These are phyloP conservation scores for Ophiocordyceps robertsii DNA, from an alignment of 2,329 filamentous ascomycete genomes.

Conservation along the genomic window DNA sequence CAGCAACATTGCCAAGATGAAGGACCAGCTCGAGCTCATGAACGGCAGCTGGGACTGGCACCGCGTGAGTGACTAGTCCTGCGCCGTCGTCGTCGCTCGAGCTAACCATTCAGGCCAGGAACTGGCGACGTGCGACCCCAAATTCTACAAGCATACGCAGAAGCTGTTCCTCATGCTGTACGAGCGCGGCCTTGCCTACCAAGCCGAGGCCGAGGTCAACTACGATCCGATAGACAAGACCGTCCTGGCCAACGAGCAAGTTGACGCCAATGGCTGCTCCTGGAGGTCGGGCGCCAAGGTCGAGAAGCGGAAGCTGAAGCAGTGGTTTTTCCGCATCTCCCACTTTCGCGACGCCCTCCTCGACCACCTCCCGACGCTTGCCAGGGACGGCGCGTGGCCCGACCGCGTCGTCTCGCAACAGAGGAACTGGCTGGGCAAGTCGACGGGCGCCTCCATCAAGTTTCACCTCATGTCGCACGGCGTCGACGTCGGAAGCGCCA, in stretches of 20 bases:
- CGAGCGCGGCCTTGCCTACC: constrained; percentile 65
- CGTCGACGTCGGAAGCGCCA: constrained; percentile 26
- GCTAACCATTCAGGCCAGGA: constrained; percentile 38
- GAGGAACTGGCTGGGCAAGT: constrained; percentile 77
- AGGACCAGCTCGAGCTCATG: constrained; percentile 64
- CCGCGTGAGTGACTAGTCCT: constrained; percentile 37
- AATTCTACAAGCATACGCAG: constrained; percentile 84
- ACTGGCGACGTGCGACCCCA: constrained; percentile 69
- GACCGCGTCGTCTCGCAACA: constrained; percentile 75
- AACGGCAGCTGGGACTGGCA: constrained; percentile 78
- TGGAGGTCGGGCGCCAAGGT: constrained; percentile 83
- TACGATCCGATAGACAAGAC: constrained; percentile 85
- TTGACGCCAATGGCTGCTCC: constrained; percentile 72
- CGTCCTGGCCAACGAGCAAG: constrained; percentile 84
- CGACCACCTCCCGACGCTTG: constrained; percentile 53
- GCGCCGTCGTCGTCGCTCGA: too few relatives aligned
- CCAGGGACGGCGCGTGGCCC: constrained; percentile 57
- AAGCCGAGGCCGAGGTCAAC: constrained; percentile 73
- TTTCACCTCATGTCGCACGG: constrained; percentile 45
- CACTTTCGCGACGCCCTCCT: constrained; percentile 61
- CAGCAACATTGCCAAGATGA: constrained; percentile 74
- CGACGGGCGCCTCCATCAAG: constrained; percentile 55
- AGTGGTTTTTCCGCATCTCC: constrained; percentile 85
- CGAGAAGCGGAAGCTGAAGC: constrained; percentile 64
- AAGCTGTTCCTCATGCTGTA: constrained; percentile 69